Evolutionary conservation across 257 asterid species (phyloP).

Genomic region (Solanum corneliomulleri): DNA sequence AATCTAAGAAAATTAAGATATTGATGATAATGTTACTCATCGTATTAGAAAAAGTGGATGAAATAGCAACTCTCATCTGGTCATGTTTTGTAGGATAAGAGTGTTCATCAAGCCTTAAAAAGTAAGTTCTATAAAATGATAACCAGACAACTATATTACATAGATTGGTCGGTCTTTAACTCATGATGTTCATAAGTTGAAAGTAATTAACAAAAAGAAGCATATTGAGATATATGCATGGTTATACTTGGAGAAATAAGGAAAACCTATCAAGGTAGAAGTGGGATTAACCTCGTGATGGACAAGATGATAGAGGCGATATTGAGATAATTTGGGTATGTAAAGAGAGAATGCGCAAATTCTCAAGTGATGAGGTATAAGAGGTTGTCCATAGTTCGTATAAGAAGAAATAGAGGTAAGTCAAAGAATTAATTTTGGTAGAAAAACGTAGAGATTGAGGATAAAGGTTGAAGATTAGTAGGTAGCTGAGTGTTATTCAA

Average conservation of each 20-base stretch:
- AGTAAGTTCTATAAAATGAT: background rate
- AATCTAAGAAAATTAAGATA: background rate
- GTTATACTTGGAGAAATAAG: background rate
- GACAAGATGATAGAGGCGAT: background rate
- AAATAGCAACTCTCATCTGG: background rate
- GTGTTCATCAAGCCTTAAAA: background rate
- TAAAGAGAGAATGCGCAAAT: background rate
- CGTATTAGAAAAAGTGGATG: background rate
- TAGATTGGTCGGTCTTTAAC: background rate
- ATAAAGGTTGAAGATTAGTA: background rate
- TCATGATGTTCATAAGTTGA: fast-evolving
- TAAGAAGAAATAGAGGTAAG: background rate
- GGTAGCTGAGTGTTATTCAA: background rate
- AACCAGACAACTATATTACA: background rate
- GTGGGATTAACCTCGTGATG: background rate
- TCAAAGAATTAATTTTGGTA: background rate
- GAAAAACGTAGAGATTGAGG: background rate
- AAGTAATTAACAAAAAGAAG: background rate
- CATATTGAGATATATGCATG: background rate
- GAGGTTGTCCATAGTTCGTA: background rate
- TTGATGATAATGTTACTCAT: background rate
- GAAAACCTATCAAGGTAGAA: background rate
- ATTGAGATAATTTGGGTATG: background rate
- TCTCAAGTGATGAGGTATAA: background rate
- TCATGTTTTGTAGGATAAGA: background rate